Evolutionary conservation across 2,329 filamentous ascomycete species (phyloP), one percentile per base, ranked within the genome.

Genomic region (Trichoderma sp.): DNA sequence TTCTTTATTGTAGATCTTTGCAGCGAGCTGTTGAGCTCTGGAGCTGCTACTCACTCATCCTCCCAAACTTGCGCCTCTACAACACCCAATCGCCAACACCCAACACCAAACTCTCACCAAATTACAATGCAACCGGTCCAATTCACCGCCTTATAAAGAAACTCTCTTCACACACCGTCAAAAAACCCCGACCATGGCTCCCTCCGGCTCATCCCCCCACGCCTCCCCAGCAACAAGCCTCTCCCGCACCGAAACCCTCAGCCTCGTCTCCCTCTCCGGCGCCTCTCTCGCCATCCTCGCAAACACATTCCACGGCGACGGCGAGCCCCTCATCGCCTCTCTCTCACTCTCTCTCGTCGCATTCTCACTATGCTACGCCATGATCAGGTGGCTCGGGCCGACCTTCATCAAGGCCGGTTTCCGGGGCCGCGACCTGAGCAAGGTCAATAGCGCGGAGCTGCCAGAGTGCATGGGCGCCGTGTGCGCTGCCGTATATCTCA

Each of bases 401-500:
- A 91, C 92, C 1, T 98, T 99, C 81, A 91, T 98, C 80, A 90
- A 89, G 76, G 93, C 93, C 47, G 96, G 95, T 18, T 88, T 98
- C 79, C 96, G 95, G 80, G 96, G 96, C 71, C 92, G 89, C 78
- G 96, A 99, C 81, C 87, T 98, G 86, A 91, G 92, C 79, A 99
- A 86, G 80, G 76, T 80, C 58, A 79, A 90, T 77, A 89, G 89
- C 75, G 87, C 87, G 73, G 93, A 96, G 81, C 92, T 98, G 77
- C 96, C 96, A 26, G 96, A 99, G 82, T 95, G 93, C 76, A 98
- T 99, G 95, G 96, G 96, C 34, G 93, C 94, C 72, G 89, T 99
- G 30, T 97, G 93, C 79, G 96, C 95, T 9, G 89, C 96, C 75
- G 94, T 98, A 30, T 98, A 98, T 82, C 87, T 99, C 57, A 87